Evolutionary conservation across 768 basidiomycete genomes (phyloP).

Genomic region (Phaffia tasmanica): DNA sequence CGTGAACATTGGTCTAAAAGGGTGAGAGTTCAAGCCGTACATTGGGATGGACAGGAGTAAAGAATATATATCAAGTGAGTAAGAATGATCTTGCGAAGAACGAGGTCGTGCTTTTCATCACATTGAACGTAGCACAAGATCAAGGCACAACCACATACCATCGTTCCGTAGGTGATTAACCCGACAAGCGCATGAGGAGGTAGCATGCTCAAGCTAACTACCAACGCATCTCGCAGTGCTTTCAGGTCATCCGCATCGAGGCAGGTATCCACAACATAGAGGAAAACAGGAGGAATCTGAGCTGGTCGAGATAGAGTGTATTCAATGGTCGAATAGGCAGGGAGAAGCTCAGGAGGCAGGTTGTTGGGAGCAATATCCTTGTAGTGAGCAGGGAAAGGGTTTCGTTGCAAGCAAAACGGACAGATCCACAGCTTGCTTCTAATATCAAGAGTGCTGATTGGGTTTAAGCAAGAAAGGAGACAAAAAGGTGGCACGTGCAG

Average conservation of each 20-base stretch:
- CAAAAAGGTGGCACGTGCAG: not conserved
- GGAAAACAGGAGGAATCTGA: slow-evolving; percentile 87
- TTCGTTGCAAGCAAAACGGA: slow-evolving; percentile 92
- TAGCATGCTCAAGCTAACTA: slow-evolving; percentile 82
- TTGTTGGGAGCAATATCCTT: slow-evolving; percentile 97
- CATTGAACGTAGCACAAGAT: not conserved
- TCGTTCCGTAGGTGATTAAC: slow-evolving; percentile 90
- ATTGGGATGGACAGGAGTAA: not conserved
- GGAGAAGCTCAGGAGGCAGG: slow-evolving; percentile 85
- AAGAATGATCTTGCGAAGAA: not conserved
- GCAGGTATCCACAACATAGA: slow-evolving; percentile 95
- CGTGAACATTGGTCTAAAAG: slow-evolving; percentile 85
- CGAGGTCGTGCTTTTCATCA: slow-evolving; percentile 29
- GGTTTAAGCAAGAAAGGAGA: not conserved
- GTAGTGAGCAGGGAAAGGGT: slow-evolving; percentile 96
- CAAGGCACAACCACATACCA: slow-evolving; percentile 48
- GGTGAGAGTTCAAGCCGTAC: not conserved
- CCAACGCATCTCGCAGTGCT: slow-evolving; percentile 84
- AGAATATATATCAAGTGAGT: not conserved
- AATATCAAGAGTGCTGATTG: slow-evolving; percentile 85
- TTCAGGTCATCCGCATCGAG: slow-evolving; percentile 84
- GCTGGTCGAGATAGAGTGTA: slow-evolving; percentile 91
- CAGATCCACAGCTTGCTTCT: slow-evolving; percentile 99
- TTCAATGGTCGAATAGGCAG: slow-evolving; percentile 98
- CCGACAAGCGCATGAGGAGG: slow-evolving; percentile 93